phyloP scores from a whole-genome alignment of 768 basidiomycete genomes.

The Neoboletus brunneissimus region DNA sequence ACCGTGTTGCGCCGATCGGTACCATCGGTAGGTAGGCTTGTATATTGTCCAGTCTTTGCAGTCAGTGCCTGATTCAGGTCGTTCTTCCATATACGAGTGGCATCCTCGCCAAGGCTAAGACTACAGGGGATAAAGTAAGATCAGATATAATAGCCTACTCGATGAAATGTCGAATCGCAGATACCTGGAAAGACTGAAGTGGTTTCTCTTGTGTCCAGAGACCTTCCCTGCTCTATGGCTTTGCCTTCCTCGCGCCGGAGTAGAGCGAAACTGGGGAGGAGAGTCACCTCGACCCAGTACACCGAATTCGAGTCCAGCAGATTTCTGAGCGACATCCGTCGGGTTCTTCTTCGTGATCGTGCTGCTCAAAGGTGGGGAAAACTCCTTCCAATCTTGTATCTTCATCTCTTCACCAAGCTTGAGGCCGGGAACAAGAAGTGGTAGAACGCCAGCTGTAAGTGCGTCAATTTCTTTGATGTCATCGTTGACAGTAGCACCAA shows the following conservation, averaged over 20 bases:
- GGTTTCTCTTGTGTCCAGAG: constrained; percentile 56
- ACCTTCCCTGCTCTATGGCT: constrained; percentile 39
- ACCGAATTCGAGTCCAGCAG: constrained; percentile 27
- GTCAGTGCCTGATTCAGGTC: constrained; percentile 55
- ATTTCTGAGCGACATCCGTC: constrained; percentile 6
- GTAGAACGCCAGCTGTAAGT: constrained; percentile 65
- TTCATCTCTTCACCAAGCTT: constrained; percentile 55
- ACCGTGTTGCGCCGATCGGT: constrained; percentile 47
- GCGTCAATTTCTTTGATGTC: constrained; percentile 66
- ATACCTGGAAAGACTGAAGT: constrained; percentile 64
- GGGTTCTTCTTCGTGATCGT: constrained; percentile 40
- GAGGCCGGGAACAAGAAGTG: constrained; percentile 64
- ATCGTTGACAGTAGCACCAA: constrained; percentile 50
- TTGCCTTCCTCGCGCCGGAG: constrained; percentile 45
- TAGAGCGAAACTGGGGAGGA: constrained; percentile 58
- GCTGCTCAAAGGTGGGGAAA: constrained; percentile 35
- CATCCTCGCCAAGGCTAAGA: constrained; percentile 60
- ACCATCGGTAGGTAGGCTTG: constrained; percentile 41
- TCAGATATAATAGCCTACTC: neutral
- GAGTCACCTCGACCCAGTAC: constrained; percentile 39
- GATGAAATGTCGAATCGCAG: neutral
- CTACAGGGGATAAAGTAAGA: constrained; percentile 32
- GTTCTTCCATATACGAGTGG: constrained; percentile 51
- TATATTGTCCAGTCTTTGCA: constrained; percentile 39
- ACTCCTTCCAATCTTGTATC: constrained; percentile 46